Percentiles rank a stretch among this genome's conserved stretches.
These are phyloP conservation scores for Pestalotiopsis sp. DNA, from an alignment of 2,329 filamentous ascomycete genomes.

Conservation along the genomic window DNA sequence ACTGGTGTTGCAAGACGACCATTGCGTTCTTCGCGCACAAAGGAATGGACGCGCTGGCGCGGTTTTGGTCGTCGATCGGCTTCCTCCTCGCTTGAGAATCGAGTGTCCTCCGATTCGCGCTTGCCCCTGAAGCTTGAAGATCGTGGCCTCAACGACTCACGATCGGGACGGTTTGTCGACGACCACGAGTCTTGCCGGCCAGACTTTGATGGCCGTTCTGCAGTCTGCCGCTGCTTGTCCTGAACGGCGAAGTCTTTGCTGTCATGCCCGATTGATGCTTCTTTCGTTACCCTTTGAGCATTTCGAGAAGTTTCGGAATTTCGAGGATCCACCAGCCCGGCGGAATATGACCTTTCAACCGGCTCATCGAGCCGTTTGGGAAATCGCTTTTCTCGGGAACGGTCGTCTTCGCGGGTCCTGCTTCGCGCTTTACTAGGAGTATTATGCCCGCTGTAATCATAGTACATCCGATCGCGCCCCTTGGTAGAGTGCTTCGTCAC, in stretches of 20 bases:
- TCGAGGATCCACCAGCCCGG: conserved; percentile 27
- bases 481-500: conserved; percentile 36
- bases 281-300: conserved; percentile 25
- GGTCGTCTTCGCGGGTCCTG: conserved; percentile 23
- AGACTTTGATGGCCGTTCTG: conserved; percentile 19
- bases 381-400: conserved; percentile 21
- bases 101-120: conserved; percentile 25
- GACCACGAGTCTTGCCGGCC: conserved; percentile 22
- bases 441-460: conserved; percentile 26
- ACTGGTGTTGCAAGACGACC: conserved; percentile 23
- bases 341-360: conserved; percentile 19
- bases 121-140: conserved; percentile 24
- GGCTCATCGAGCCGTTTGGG: conserved; percentile 27
- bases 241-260: background rate
- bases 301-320: conserved; percentile 27
- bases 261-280: conserved; percentile 9
- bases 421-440: conserved; percentile 24
- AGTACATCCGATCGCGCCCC: conserved; percentile 31
- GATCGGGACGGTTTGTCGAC: conserved; percentile 23
- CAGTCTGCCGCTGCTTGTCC: conserved; percentile 23
- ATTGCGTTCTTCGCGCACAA: conserved; percentile 21
- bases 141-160: conserved; percentile 25
- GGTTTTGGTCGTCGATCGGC: conserved; percentile 18
- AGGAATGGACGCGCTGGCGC: conserved; percentile 27
- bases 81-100: conserved; percentile 35